phyloP scores from a whole-genome alignment of 2,329 filamentous ascomycete species.

The Pseudogymnoascus sp. region DNA sequence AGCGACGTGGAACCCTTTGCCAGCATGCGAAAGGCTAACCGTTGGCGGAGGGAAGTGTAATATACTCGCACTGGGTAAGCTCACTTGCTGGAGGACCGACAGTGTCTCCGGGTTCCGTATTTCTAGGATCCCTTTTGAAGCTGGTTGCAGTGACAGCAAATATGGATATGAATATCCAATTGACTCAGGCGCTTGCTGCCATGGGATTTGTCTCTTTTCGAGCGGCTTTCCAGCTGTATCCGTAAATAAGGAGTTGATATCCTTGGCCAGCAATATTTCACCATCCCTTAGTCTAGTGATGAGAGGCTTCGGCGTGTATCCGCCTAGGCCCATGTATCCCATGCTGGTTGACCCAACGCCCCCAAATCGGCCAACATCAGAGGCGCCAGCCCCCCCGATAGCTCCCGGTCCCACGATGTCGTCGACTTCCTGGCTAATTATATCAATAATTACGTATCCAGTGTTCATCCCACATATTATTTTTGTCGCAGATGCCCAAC shows the following conservation, averaged over 20 bases:
- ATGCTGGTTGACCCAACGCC: slow-evolving; percentile 79
- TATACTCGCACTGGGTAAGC: slow-evolving; percentile 71
- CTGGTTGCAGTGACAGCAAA: slow-evolving; percentile 75
- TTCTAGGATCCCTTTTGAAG: slow-evolving; percentile 77
- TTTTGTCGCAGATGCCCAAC: slow-evolving; percentile 82
- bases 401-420: slow-evolving; percentile 74
- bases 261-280: slow-evolving; percentile 88
- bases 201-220: slow-evolving; percentile 83
- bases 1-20: slow-evolving; percentile 88
- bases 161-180: slow-evolving; percentile 97
- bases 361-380: slow-evolving; percentile 58
- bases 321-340: slow-evolving; percentile 93
- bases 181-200: slow-evolving; percentile 78
- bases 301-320: slow-evolving; percentile 84
- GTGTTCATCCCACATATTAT: slow-evolving; percentile 86
- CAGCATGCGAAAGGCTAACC: slow-evolving; percentile 88
- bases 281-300: slow-evolving; percentile 74
- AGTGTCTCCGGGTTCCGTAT: slow-evolving; percentile 88
- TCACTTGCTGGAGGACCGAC: slow-evolving; percentile 78
- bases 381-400: slow-evolving; percentile 54
- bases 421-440: slow-evolving; percentile 62
- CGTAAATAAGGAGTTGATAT: slow-evolving; percentile 91
- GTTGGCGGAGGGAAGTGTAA: slow-evolving; percentile 90
- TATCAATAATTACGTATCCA: slow-evolving; percentile 83
- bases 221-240: slow-evolving; percentile 73